Percentiles rank a stretch among this genome's conserved stretches.
These are phyloP conservation scores for Fusarium pilosicola DNA, from an alignment of 2,329 filamentous ascomycete genomes.

Conservation along the genomic window DNA sequence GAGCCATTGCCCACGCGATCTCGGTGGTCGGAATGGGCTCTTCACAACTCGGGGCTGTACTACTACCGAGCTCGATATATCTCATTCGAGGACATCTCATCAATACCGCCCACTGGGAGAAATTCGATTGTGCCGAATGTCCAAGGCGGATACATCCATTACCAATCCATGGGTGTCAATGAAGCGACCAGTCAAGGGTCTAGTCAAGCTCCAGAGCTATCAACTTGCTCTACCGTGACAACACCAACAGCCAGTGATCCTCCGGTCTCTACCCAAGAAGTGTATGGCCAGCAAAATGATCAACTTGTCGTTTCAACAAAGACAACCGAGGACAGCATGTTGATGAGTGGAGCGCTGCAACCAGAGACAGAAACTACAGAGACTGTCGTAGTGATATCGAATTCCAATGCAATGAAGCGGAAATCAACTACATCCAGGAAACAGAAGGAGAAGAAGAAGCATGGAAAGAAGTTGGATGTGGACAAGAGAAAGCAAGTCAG, in stretches of 20 bases:
- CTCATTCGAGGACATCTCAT: slow-evolving; percentile 23
- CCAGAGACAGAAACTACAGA: not conserved
- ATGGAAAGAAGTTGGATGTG: slow-evolving; percentile 25
- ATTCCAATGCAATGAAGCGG: not conserved
- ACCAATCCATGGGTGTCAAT: slow-evolving; percentile 34
- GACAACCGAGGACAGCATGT: not conserved
- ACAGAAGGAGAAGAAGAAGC: slow-evolving; percentile 35
- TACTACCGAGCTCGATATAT: slow-evolving; percentile 41
- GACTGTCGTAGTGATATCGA: slow-evolving; percentile 15
- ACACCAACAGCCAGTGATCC: slow-evolving; percentile 5
- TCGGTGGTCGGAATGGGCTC: slow-evolving; percentile 35
- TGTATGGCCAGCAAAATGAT: not conserved
- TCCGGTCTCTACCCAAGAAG: not conserved
- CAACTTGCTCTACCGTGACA: slow-evolving; percentile 17
- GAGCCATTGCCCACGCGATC: not conserved
- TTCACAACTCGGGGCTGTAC: slow-evolving; percentile 20
- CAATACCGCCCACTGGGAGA: slow-evolving; percentile 25
- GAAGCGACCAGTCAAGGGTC: not conserved
- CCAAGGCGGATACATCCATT: slow-evolving; percentile 37
- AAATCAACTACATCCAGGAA: slow-evolving; percentile 24
- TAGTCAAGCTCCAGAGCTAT: slow-evolving; percentile 8
- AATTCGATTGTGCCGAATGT: slow-evolving; percentile 34
- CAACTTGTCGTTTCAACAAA: slow-evolving; percentile 11
- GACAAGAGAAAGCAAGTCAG: slow-evolving; percentile 38
- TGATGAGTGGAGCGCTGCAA: slow-evolving; percentile 32